Evolutionary conservation across 2,329 filamentous ascomycete species (phyloP).

Genomic region (Epichloe brachyelytri): DNA sequence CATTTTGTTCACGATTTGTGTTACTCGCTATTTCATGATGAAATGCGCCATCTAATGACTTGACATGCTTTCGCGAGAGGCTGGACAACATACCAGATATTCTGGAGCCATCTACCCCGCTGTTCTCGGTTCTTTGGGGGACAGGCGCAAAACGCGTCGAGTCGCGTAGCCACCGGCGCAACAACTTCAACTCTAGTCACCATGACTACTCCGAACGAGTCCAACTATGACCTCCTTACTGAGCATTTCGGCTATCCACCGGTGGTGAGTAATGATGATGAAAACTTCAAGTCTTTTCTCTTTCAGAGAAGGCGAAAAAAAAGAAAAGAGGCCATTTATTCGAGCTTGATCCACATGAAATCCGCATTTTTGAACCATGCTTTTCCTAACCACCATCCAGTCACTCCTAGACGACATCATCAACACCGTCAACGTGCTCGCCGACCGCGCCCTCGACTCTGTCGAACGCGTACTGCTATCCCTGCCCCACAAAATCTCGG

Average conservation of each 20-base stretch:
- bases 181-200: slow-evolving; percentile 1
- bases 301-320: slow-evolving; percentile 2
- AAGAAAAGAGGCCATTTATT: not conserved
- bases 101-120: not conserved
- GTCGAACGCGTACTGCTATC: slow-evolving; percentile 71
- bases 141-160: slow-evolving; percentile 3
- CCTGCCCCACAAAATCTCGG: slow-evolving; percentile 66
- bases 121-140: not conserved
- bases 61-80: not conserved
- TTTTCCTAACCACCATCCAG: slow-evolving; percentile 28
- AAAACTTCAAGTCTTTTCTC: not conserved
- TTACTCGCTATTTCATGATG: not conserved
- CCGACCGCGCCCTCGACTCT: slow-evolving; percentile 78
- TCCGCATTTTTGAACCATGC: not conserved
- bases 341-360: not conserved
- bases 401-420: slow-evolving; percentile 95
- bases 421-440: slow-evolving; percentile 87
- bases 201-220: slow-evolving; percentile 23
- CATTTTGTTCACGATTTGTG: not conserved
- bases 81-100: not conserved
- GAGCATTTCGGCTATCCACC: slow-evolving; percentile 95
- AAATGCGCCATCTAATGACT: not conserved
- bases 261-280: slow-evolving; percentile 45
- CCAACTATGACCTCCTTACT: slow-evolving; percentile 62
- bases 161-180: slow-evolving; percentile 10